Percentiles rank a stretch among this genome's conserved stretches.
Evolutionary conservation across 2,329 filamentous ascomycete genomes (phyloP).

Genomic region (Aspergillus clavatus): DNA sequence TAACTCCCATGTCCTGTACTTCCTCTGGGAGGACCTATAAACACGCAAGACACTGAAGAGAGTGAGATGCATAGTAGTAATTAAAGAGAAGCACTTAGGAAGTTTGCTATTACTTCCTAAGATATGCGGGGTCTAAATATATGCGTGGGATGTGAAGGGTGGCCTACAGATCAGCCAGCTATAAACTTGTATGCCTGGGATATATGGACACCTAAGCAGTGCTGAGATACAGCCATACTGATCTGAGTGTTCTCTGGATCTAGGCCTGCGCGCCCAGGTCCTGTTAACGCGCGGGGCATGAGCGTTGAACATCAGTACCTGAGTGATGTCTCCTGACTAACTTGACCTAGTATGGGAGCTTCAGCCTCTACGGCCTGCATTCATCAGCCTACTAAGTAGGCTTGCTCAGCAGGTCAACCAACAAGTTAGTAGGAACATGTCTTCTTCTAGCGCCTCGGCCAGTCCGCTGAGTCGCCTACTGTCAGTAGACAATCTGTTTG

Average conservation of each 20-base stretch:
- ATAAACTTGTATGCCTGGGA: not conserved
- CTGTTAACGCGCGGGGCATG: not conserved
- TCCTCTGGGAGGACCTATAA: not conserved
- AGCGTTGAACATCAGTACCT: not conserved
- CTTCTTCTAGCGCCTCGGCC: not conserved
- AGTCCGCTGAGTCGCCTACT: not conserved
- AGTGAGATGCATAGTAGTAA: not conserved
- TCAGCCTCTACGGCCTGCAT: too few relatives aligned
- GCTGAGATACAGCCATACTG: not conserved
- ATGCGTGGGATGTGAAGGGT: not conserved
- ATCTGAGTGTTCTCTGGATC: not conserved
- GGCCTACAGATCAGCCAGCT: not conserved
- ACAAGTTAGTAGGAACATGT: not conserved
- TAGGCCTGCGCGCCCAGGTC: not conserved
- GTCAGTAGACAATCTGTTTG: not conserved
- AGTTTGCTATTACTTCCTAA: not conserved
- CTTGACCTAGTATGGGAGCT: too few relatives aligned
- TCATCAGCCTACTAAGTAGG: not conserved
- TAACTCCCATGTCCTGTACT: not conserved
- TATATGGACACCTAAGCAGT: not conserved
- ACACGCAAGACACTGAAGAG: not conserved
- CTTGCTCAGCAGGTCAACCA: not conserved
- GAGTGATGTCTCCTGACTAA: too few relatives aligned
- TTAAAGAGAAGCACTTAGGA: not conserved
- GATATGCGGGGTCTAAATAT: not conserved